phyloP scores from a whole-genome alignment of 495 filamentous ascomycete species.

The Arthonia radiata region DNA sequence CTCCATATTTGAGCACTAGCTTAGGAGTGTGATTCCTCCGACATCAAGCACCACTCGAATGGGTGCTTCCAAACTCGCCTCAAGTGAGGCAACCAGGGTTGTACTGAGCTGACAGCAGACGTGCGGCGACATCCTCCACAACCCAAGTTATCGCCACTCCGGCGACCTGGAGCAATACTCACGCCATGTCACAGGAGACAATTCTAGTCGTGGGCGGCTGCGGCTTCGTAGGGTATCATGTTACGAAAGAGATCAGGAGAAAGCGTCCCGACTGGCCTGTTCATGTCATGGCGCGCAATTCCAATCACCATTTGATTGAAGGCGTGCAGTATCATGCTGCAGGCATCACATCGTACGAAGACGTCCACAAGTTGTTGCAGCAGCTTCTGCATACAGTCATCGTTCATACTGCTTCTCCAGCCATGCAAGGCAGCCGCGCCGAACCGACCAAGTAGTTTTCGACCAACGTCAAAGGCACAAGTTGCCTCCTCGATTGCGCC shows the following conservation, averaged over 20 bases:
- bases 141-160: no score
- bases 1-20: no score
- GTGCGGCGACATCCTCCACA: no score
- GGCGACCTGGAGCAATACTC: no score
- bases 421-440: conserved; percentile 2
- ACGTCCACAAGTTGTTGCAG: conserved; percentile 5
- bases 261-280: conserved; percentile 11
- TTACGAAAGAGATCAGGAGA: conserved; percentile 32
- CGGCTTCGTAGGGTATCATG: conserved; percentile 46
- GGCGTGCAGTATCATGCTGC: conserved; percentile 6
- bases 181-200: no score
- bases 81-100: no score
- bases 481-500: conserved; percentile 6
- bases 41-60: no score
- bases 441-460: no score
- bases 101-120: no score
- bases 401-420: conserved; percentile 19
- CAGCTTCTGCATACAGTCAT: conserved; percentile 8
- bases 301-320: conserved; percentile 1
- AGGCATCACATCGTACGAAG: conserved; percentile 5
- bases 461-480: conserved; percentile 8
- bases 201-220: conserved; percentile 44
- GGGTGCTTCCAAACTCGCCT: no score
- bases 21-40: no score
- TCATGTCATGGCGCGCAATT: no score